These are phyloP conservation scores for Trichophaea hybrida DNA, from an alignment of 2,329 filamentous ascomycete genomes.

Conservation along the genomic window DNA sequence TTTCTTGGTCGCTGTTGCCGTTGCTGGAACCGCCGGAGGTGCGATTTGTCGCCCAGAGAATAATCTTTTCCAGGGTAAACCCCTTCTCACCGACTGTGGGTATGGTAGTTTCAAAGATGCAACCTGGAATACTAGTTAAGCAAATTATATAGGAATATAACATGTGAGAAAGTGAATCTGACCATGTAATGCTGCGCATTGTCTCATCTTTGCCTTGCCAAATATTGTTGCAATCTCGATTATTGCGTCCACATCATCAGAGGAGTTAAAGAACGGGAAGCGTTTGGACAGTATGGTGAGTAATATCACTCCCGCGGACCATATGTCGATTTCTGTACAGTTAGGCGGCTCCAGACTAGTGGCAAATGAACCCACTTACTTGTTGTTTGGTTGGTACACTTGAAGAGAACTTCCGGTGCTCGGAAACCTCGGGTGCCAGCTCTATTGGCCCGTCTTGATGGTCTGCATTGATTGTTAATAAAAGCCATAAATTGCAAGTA, in stretches of 20 bases:
- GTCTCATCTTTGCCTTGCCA: slow-evolving; percentile 68
- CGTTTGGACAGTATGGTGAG: slow-evolving; percentile 83
- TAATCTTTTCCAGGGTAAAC: slow-evolving; percentile 81
- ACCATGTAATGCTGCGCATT: slow-evolving; percentile 63
- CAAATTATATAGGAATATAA: neutral
- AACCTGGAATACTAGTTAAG: slow-evolving; percentile 28
- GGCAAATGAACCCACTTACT: slow-evolving; percentile 29
- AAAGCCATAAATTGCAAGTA: neutral
- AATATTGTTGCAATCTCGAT: slow-evolving; percentile 97
- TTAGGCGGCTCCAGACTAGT: neutral
- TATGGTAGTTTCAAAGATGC: slow-evolving; percentile 82
- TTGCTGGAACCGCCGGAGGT: slow-evolving; percentile 41
- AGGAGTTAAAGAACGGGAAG: slow-evolving; percentile 96
- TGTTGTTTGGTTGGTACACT: slow-evolving; percentile 87
- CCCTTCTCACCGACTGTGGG: slow-evolving; percentile 77
- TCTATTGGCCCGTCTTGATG: slow-evolving; percentile 79
- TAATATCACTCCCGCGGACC: slow-evolving; percentile 93
- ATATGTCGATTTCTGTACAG: slow-evolving; percentile 63
- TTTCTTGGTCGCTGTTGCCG: slow-evolving; percentile 33
- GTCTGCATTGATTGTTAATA: slow-evolving; percentile 33
- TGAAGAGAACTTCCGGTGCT: slow-evolving; percentile 89
- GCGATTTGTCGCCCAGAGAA: slow-evolving; percentile 83
- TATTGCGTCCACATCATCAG: slow-evolving; percentile 95
- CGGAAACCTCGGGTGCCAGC: slow-evolving; percentile 92
- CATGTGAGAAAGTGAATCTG: slow-evolving; percentile 30